Conservation (phyloP, 495 filamentous ascomycete genomes). For the Letharia lupina region DNA sequence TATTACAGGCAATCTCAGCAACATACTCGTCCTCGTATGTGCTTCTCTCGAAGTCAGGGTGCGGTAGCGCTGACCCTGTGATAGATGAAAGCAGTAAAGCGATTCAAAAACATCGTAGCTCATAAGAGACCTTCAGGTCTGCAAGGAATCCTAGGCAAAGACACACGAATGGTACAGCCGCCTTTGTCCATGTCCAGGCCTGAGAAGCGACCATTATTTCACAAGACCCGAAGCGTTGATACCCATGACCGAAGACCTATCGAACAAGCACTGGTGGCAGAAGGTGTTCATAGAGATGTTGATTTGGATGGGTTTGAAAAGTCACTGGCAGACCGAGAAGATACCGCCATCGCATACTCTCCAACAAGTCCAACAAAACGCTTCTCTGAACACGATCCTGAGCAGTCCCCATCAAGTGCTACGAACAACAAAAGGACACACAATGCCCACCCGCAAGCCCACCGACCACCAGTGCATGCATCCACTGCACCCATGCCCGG, state of each 20-base stretch:
- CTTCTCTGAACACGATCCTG: slow-evolving; percentile 16
- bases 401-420: slow-evolving; percentile 8
- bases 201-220: slow-evolving; percentile 29
- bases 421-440: slow-evolving; percentile 18
- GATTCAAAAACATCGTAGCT: slow-evolving; percentile 61
- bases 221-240: slow-evolving; percentile 42
- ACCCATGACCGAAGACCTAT: slow-evolving; percentile 42
- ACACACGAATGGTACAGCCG: slow-evolving; percentile 49
- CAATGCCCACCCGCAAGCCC: slow-evolving; percentile 23
- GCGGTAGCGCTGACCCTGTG: slow-evolving; percentile 6
- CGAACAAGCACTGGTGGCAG: slow-evolving; percentile 41
- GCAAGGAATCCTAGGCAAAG: slow-evolving; percentile 49
- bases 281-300: slow-evolving; percentile 38
- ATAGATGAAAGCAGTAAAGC: slow-evolving; percentile 85
- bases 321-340: slow-evolving; percentile 12
- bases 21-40: slow-evolving; percentile 76
- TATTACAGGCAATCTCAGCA: slow-evolving; percentile 78
- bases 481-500: slow-evolving; percentile 19
- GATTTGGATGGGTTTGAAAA: slow-evolving; percentile 18
- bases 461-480: slow-evolving; percentile 17
- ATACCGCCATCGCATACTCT: slow-evolving; percentile 18
- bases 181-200: slow-evolving; percentile 46
- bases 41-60: neutral
- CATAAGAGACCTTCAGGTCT: slow-evolving; percentile 41
- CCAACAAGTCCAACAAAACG: slow-evolving; percentile 20